Evolutionary conservation across 495 filamentous ascomycete genomes (phyloP).

Genomic region (Xylaria cubensis): DNA sequence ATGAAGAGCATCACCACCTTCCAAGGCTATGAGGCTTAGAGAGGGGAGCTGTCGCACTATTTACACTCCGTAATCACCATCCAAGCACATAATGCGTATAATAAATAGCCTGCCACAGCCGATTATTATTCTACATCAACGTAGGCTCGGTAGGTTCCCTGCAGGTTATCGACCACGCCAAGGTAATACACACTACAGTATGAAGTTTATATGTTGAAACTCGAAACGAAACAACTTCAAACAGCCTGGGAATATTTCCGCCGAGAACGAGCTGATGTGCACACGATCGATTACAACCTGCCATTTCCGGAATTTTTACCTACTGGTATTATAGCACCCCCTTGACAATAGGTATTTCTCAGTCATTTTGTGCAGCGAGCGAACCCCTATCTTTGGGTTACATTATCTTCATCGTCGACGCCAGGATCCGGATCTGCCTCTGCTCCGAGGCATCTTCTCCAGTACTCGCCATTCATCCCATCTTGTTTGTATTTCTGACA

Average conservation of each 20-base stretch:
- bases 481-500: background rate
- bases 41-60: background rate
- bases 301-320: background rate
- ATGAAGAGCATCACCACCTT: background rate
- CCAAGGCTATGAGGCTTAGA: background rate
- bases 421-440: background rate
- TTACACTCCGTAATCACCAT: background rate
- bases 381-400: background rate
- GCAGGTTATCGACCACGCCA: background rate
- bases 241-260: background rate
- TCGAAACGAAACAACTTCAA: conserved; percentile 11
- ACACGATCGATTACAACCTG: background rate
- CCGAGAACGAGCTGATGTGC: background rate
- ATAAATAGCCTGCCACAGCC: background rate
- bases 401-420: background rate
- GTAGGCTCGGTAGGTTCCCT: background rate
- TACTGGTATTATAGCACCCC: background rate
- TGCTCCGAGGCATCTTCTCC: background rate
- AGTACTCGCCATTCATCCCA: background rate
- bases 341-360: background rate
- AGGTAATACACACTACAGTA: background rate
- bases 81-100: background rate
- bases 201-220: background rate
- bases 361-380: background rate
- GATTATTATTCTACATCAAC: background rate